Evolutionary conservation across 2,329 filamentous ascomycete species (phyloP).

Genomic region (Sporothrix luriei): DNA sequence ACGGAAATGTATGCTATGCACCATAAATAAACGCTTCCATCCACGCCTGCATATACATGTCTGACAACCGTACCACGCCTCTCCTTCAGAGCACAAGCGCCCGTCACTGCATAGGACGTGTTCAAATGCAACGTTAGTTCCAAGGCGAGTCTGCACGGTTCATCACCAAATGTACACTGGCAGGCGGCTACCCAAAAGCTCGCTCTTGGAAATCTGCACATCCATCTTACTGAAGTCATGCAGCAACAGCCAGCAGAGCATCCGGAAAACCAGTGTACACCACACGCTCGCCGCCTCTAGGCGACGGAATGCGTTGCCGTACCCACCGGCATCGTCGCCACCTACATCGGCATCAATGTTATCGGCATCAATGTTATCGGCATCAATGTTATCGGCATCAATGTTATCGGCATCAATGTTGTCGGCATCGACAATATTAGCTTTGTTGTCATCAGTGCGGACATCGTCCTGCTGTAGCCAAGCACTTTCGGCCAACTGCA

Average conservation of each 20-base stretch:
- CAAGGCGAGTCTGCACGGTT: neutral
- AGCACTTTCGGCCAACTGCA: conserved; percentile 42
- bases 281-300: conserved; percentile 49
- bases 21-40: too few relatives aligned
- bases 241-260: conserved; percentile 61
- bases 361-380: conserved; percentile 28
- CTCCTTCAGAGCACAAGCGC: neutral
- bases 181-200: conserved; percentile 57
- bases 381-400: neutral
- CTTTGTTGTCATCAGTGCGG: conserved; percentile 26
- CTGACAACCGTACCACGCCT: too few relatives aligned
- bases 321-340: neutral
- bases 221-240: conserved; percentile 61
- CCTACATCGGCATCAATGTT: neutral
- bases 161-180: conserved; percentile 53
- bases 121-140: neutral
- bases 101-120: neutral
- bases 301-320: conserved; percentile 35
- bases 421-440: too few relatives aligned
- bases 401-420: conserved; percentile 28
- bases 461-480: conserved; percentile 16
- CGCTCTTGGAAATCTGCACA: conserved; percentile 56
- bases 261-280: conserved; percentile 58
- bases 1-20: too few relatives aligned
- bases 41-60: too few relatives aligned